Evolutionary conservation across 1,284 basidiomycete genomes (phyloP), one percentile per base, ranked within the genome.

Genomic region (Puccinia polysora): DNA sequence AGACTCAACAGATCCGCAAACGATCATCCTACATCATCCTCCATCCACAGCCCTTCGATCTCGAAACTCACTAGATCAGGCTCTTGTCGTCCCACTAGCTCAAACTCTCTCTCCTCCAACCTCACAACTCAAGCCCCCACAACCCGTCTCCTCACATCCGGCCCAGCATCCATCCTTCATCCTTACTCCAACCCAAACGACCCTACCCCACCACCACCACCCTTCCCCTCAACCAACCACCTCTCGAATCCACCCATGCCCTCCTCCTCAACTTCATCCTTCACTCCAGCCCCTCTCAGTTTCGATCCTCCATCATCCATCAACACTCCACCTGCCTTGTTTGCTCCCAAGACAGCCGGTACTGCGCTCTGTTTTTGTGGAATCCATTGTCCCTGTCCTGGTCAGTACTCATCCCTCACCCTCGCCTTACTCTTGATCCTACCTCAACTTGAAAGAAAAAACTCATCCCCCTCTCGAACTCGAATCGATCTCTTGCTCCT

Each of bases 321-420:
- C 58, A 52, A 18, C 38, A 49, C 63, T 34, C 47, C 45, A 52
- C 47, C 63, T 30, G 36, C 52, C 8, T 55, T 67, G 36, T 67
- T 56, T 56, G 38, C 65, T 36, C 65, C 65, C 45, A 32, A 53
- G 18, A 67, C 65, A 23, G 65, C 65, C 56, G 65, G 65, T 12
- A 67, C 65, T 2, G 49, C 52, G n/a, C n/a, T 56, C 3, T 67
- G 65, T 38, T 67, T 67, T 67, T 67, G 52, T 67, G 65, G 65
- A 4, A 56, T 55, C 25, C 49, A 67, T 45, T 67, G 65, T 32
- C 65, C 65, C 15, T 67, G 65, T 56, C 65, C 65, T 36, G 65
- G 65, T 67, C 18, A 40, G 15, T 2, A 20, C 0, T 23, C 30
- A n/a, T n/a, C 4, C 15, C 23, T 3, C 25, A 2, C 3, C 15